Conservation (phyloP, 352 stramenopile genomes). For the Stephanocyclus meneghinianus region DNA sequence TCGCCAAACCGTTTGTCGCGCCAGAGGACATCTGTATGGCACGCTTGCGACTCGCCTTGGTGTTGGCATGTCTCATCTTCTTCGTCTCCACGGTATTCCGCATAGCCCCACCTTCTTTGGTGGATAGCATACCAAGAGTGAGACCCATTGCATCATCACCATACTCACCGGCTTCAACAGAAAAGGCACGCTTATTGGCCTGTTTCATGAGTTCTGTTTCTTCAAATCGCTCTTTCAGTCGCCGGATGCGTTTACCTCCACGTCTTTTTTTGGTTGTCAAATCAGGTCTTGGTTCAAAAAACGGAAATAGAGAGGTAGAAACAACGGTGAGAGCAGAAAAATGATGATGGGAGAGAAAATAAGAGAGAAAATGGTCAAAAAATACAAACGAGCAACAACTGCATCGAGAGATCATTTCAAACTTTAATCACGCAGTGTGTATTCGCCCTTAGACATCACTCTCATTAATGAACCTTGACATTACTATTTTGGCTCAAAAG, state of each 20-base stretch:
- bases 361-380: no score
- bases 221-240: slow-evolving; percentile 96
- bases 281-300: slow-evolving; percentile 83
- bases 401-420: neutral
- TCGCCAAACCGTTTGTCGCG: slow-evolving; percentile 87
- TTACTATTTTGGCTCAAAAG: no score
- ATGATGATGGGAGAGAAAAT: neutral
- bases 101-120: slow-evolving; percentile 86
- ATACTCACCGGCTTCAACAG: slow-evolving; percentile 90
- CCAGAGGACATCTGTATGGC: slow-evolving; percentile 62
- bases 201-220: slow-evolving; percentile 97
- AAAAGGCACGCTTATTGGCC: slow-evolving; percentile 94
- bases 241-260: slow-evolving; percentile 90
- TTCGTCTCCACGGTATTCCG: slow-evolving; percentile 89
- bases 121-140: slow-evolving; percentile 87
- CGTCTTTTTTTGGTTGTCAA: slow-evolving; percentile 91
- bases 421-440: no score
- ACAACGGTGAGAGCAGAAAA: slow-evolving; percentile 3
- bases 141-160: slow-evolving; percentile 98
- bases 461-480: no score
- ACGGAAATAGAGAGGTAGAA: slow-evolving; percentile 23
- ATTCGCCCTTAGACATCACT: no score
- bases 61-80: slow-evolving; percentile 91
- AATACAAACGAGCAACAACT: neutral
- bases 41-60: slow-evolving; percentile 71